phyloP scores from a whole-genome alignment of 495 filamentous ascomycete species.

The Penicillium canescens region DNA sequence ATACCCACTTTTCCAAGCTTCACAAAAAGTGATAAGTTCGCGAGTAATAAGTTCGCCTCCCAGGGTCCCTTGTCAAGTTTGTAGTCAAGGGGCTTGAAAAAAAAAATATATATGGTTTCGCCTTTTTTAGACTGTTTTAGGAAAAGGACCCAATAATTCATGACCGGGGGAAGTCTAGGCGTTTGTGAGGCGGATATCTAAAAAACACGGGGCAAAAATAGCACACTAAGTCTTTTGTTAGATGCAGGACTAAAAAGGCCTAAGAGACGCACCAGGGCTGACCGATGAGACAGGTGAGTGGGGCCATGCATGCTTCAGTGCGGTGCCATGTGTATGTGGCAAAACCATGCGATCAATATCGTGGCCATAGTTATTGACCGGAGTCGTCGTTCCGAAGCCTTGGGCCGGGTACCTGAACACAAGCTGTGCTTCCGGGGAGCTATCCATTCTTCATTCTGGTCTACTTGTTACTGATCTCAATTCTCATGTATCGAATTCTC shows the following conservation, averaged over 20 bases:
- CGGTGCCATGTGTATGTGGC: constrained; percentile 20
- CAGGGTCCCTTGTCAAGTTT: constrained; percentile 5
- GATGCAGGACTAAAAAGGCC: constrained; percentile 8
- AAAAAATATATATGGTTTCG: constrained; percentile 12
- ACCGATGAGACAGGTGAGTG: constrained; percentile 19
- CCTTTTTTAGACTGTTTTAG: constrained; percentile 16
- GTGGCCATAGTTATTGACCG: constrained; percentile 12
- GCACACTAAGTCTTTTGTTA: constrained; percentile 13
- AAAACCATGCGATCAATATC: constrained; percentile 18
- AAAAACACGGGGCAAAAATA: constrained; percentile 22
- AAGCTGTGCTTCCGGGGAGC: not conserved
- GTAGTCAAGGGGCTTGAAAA: constrained; percentile 1
- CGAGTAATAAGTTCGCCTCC: constrained; percentile 3
- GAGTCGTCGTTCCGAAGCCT: not conserved
- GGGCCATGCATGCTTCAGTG: constrained; percentile 9
- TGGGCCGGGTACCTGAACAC: constrained; percentile 1
- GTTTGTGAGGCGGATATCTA: constrained; percentile 1
- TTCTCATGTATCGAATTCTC: not conserved
- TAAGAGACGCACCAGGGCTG: constrained; percentile 13
- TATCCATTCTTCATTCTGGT: not conserved
- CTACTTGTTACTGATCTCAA: not conserved
- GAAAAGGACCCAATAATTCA: not conserved
- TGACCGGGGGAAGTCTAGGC: constrained; percentile 10
- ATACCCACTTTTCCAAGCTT: constrained; percentile 9
- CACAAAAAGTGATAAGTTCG: not conserved